Percentiles rank a stretch among this genome's conserved stretches.
phyloP scores from a whole-genome alignment of 2,329 filamentous ascomycete genomes.

The Reticulascus tulasneorum region DNA sequence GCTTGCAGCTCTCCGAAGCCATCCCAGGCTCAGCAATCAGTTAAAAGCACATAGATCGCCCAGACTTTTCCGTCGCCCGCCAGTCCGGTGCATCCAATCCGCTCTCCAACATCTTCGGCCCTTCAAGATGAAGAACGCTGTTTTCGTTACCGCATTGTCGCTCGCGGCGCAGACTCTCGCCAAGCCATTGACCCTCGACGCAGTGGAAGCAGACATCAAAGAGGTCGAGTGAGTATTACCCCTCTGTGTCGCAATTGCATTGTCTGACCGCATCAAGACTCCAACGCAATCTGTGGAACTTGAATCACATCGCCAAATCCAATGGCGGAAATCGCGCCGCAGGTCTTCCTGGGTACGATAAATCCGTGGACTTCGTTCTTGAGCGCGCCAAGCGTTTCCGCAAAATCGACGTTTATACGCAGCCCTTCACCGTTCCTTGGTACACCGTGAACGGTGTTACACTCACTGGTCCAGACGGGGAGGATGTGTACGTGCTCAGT shows the following conservation, averaged over 20 bases:
- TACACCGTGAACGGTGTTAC: slow-evolving; percentile 36
- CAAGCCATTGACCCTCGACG: slow-evolving; percentile 32
- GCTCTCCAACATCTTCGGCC: no score
- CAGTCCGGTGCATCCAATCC: no score
- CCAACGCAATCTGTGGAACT: slow-evolving; percentile 46
- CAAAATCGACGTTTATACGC: slow-evolving; percentile 39
- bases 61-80: no score
- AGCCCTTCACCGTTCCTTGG: slow-evolving; percentile 44
- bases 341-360: slow-evolving; percentile 54
- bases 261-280: slow-evolving; percentile 32
- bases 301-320: slow-evolving; percentile 49
- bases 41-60: no score
- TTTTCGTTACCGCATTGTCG: slow-evolving; percentile 10
- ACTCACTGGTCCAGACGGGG: slow-evolving; percentile 40
- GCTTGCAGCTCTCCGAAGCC: no score
- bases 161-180: slow-evolving; percentile 12
- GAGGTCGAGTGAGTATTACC: slow-evolving; percentile 27
- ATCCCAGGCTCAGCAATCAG: no score
- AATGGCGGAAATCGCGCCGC: slow-evolving; percentile 59
- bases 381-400: slow-evolving; percentile 37
- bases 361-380: slow-evolving; percentile 54
- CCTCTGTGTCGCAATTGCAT: neutral
- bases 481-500: slow-evolving; percentile 37
- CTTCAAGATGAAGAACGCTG: slow-evolving; percentile 14
- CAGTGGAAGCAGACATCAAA: slow-evolving; percentile 34